phyloP scores from a whole-genome alignment of 2,329 filamentous ascomycete species.

The Fusarium sp. region DNA sequence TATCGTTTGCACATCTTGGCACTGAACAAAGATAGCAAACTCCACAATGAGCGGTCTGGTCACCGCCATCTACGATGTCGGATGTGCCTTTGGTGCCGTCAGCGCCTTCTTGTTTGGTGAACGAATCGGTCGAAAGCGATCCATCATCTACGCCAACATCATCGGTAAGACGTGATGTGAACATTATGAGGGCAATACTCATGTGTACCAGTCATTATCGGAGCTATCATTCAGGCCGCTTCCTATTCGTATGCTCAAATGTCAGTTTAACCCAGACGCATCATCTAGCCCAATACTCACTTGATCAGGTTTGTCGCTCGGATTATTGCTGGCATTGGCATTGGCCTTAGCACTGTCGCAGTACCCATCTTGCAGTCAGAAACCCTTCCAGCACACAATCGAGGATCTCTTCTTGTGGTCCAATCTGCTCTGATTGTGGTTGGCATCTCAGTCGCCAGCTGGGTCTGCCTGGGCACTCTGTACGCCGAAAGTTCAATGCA shows the following conservation, averaged over 20 bases:
- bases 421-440: slow-evolving; percentile 1
- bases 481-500: slow-evolving; percentile 19
- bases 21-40: not conserved
- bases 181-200: not conserved
- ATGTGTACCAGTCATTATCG: not conserved
- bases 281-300: not conserved
- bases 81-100: slow-evolving; percentile 12
- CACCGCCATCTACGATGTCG: slow-evolving; percentile 14
- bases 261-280: not conserved
- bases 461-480: slow-evolving; percentile 11
- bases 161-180: not conserved
- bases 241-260: not conserved
- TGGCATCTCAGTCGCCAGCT: slow-evolving; percentile 7
- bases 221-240: not conserved
- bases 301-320: not conserved
- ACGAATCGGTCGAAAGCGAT: slow-evolving; percentile 5
- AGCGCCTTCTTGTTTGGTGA: slow-evolving; percentile 14
- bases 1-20: not conserved
- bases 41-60: slow-evolving; percentile 14
- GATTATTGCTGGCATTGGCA: slow-evolving; percentile 12
- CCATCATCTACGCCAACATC: slow-evolving; percentile 15
- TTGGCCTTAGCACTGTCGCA: slow-evolving; percentile 15
- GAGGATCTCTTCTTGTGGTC: slow-evolving; percentile 2
- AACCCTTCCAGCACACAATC: slow-evolving; percentile 14
- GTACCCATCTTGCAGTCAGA: slow-evolving; percentile 17